Conservation (phyloP, 2,329 filamentous ascomycete species). For the Phoma sp. region DNA sequence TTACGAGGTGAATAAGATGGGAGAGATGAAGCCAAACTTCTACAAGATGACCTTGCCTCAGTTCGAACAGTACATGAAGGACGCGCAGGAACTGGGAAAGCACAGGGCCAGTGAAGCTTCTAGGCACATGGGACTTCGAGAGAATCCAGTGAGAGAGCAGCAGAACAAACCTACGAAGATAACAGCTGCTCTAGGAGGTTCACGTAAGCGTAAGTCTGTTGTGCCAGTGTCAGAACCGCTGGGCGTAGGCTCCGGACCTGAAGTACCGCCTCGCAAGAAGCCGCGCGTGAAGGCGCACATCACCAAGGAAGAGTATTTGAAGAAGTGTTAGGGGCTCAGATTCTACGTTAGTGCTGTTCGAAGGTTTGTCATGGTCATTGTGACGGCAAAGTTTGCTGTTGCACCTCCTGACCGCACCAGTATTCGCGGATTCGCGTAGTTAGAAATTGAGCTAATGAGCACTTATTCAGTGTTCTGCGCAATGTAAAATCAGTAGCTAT, state of each 20-base stretch:
- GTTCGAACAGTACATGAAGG: constrained; percentile 2
- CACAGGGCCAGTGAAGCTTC: not conserved
- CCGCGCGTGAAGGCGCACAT: constrained; percentile 1
- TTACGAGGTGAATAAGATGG: not conserved
- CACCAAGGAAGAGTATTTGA: not conserved
- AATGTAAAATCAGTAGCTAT: not conserved
- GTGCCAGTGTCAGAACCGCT: not conserved
- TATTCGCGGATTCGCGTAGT: too few species aligned
- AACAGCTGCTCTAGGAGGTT: not conserved
- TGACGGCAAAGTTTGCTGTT: not conserved
- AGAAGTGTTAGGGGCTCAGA: not conserved
- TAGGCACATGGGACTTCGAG: not conserved
- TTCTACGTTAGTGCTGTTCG: not conserved
- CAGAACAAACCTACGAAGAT: not conserved
- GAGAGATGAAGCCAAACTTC: not conserved
- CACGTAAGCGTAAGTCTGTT: not conserved
- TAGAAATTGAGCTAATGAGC: too few species aligned
- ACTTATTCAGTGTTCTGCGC: too few species aligned
- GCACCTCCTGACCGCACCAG: not conserved
- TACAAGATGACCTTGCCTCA: not conserved
- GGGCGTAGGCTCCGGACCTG: not conserved
- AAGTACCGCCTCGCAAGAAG: not conserved
- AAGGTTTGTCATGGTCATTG: not conserved
- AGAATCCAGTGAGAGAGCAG: not conserved
- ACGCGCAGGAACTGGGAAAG: not conserved